Conservation (phyloP, 495 filamentous ascomycete species). For the Symbiotaphrina buchneri region DNA sequence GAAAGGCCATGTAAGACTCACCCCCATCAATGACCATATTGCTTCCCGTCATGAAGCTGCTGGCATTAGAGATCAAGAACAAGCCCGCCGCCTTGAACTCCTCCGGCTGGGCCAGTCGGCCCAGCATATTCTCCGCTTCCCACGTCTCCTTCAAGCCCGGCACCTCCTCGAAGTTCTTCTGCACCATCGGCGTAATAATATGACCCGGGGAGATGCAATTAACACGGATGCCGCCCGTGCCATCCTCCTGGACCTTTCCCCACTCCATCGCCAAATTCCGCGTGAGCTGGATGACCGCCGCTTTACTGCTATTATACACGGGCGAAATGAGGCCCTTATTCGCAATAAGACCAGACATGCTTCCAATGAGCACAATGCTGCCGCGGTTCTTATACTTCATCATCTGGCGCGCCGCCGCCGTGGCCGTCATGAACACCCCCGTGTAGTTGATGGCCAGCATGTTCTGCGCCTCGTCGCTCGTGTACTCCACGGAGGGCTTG, state of each 20-base stretch:
- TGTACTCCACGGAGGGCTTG: constrained; percentile 17
- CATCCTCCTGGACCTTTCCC: constrained; percentile 7
- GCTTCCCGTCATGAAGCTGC: constrained; percentile 66
- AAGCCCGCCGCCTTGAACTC: constrained; percentile 64
- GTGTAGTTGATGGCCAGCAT: constrained; percentile 16
- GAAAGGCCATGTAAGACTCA: too few species aligned
- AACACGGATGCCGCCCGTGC: constrained; percentile 5
- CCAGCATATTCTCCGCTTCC: constrained; percentile 79
- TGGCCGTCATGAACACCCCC: constrained; percentile 19
- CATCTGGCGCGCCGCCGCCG: constrained; percentile 23
- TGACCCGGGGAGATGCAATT: constrained; percentile 7
- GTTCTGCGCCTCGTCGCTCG: constrained; percentile 19
- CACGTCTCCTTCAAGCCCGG: constrained; percentile 62
- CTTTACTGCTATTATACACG: constrained; percentile 16
- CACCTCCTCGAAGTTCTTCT: constrained; percentile 53
- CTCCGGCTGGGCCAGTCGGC: constrained; percentile 50
- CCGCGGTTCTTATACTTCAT: constrained; percentile 22
- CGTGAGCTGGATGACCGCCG: constrained; percentile 39
- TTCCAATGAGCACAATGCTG: constrained; percentile 23
- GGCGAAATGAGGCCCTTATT: constrained; percentile 8
- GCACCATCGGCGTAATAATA: constrained; percentile 27
- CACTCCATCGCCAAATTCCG: constrained; percentile 29
- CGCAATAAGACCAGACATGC: constrained; percentile 23
- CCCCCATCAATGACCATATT: not conserved
- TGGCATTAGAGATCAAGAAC: constrained; percentile 75